Evolutionary conservation across 2,329 filamentous ascomycete species (phyloP).

Genomic region (Fusarium avenaceum): DNA sequence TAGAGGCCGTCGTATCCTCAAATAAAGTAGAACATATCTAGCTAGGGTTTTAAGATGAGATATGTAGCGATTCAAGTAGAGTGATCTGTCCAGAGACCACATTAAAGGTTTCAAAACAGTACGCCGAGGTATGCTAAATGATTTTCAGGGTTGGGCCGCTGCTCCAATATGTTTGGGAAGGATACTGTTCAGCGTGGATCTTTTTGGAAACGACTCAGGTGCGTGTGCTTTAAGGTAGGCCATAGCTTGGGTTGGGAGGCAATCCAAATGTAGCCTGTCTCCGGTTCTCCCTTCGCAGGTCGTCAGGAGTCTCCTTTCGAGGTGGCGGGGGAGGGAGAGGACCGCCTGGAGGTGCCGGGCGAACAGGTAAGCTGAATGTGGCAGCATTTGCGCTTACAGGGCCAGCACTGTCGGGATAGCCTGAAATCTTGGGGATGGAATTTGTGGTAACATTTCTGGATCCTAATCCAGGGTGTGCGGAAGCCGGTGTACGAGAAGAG

Average conservation of each 20-base stretch:
- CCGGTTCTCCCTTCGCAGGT: slow-evolving; percentile 65
- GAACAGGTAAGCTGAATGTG: slow-evolving; percentile 74
- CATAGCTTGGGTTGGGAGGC: slow-evolving; percentile 59
- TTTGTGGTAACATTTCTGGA: slow-evolving; percentile 65
- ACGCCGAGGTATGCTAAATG: slow-evolving; percentile 54
- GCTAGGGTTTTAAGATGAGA: slow-evolving; percentile 34
- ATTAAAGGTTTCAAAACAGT: slow-evolving; percentile 47
- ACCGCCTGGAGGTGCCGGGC: slow-evolving; percentile 71
- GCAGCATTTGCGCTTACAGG: slow-evolving; percentile 61
- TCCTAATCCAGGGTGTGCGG: slow-evolving; percentile 66
- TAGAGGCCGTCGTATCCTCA: slow-evolving; percentile 35
- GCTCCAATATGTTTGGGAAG: slow-evolving; percentile 40
- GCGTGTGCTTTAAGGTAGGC: slow-evolving; percentile 44
- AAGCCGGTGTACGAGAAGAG: slow-evolving; percentile 59
- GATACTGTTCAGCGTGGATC: slow-evolving; percentile 23
- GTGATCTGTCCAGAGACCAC: slow-evolving; percentile 46
- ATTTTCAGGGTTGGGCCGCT: slow-evolving; percentile 42
- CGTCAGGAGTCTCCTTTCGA: slow-evolving; percentile 68
- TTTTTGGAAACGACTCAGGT: slow-evolving; percentile 28
- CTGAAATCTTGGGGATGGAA: slow-evolving; percentile 64
- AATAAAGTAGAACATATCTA: slow-evolving; percentile 24
- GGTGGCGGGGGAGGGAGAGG: slow-evolving; percentile 72
- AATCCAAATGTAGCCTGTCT: slow-evolving; percentile 68
- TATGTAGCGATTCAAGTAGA: slow-evolving; percentile 43
- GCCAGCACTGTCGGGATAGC: slow-evolving; percentile 56